Evolutionary conservation across 2,329 filamentous ascomycete species (phyloP), one percentile per base, ranked within the genome.

Genomic region (Pyrenophora teres): DNA sequence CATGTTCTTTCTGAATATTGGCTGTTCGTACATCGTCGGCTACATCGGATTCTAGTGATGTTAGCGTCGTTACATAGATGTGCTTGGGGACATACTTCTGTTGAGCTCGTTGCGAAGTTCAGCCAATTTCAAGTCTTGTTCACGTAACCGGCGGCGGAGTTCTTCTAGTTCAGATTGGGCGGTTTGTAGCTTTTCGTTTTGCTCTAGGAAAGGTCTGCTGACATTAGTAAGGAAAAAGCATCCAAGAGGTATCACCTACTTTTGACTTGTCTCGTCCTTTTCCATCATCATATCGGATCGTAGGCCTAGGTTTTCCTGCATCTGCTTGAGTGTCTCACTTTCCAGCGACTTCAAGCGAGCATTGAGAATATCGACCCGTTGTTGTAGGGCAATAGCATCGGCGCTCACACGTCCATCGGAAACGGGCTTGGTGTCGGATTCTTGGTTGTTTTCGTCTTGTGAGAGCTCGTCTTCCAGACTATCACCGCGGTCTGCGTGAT

Each of bases 381-480:
- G 73, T 46, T 75, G 71, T 36, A 76, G 55, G 10, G 74, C 67
- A 43, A 74, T 71, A 10, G 68, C 57, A 47, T 74, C 70, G 27
- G 70, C 65, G 40, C 57, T 71, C 6, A 69, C 58, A 37, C 62
- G 51, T 5, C 54, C 62, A 9, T 72, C 69, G 12, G 52, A 52
- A 5, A 46, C 21, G 2, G 56, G 54, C 32, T 50, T 63, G 7
- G 59, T 46, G 35, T 50, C 35, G 5, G 61, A 48, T 10, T 65
- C 62, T 9, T 73, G 69, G 25, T 65, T 65, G 42, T 57, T 63
- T 12, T 72, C 69, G 19, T 72, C 71, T 33, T 68, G 60, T 13
- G 57, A 63, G 10, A 78, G 71, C 55, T 78, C 75, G 37, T 75
- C 74, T 49, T 75, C 76, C 4, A 78, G 64, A 41, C 65, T 75